Conservation (phyloP, 192 early-diverging fungal species). For the Geranomyces michiganensis region DNA sequence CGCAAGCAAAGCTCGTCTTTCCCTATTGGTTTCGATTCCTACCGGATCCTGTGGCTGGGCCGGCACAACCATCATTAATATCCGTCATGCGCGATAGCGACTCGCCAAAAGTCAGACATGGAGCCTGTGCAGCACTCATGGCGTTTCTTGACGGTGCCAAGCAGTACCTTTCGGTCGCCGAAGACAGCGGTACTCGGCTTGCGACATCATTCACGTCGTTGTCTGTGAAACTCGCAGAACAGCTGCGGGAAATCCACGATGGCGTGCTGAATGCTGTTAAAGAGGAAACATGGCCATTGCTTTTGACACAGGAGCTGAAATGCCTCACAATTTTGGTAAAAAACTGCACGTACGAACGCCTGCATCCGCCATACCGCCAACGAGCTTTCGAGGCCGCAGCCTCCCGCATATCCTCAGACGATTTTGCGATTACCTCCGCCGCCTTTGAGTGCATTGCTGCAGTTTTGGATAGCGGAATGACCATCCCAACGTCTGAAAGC, state of each 20-base stretch:
- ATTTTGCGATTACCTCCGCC: constrained; percentile 26
- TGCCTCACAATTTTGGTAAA: constrained; percentile 25
- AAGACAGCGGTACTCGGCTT: constrained; percentile 17
- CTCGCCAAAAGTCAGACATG: constrained; percentile 23
- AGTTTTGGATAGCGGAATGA: constrained; percentile 28
- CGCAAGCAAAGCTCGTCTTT: constrained; percentile 44
- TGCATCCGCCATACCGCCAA: constrained; percentile 20
- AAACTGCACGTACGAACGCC: constrained; percentile 40
- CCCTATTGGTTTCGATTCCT: constrained; percentile 46
- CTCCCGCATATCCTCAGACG: constrained; percentile 13
- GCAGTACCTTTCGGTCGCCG: constrained; percentile 47
- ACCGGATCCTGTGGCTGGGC: constrained; percentile 21
- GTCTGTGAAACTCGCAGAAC: constrained; percentile 44
- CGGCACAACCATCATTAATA: constrained; percentile 26
- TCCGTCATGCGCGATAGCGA: constrained; percentile 32
- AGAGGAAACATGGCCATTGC: constrained; percentile 28
- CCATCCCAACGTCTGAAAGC: background rate
- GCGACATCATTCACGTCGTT: constrained; percentile 42
- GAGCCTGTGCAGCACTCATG: constrained; percentile 35
- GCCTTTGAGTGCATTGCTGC: constrained; percentile 26
- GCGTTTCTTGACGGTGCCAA: constrained; percentile 44
- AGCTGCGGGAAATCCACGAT: constrained; percentile 38
- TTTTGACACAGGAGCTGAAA: constrained; percentile 35
- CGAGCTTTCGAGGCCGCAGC: constrained; percentile 4
- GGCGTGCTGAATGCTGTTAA: constrained; percentile 28